Conservation (phyloP, 306 rosid species). For the Cucurbita pepo region DNA sequence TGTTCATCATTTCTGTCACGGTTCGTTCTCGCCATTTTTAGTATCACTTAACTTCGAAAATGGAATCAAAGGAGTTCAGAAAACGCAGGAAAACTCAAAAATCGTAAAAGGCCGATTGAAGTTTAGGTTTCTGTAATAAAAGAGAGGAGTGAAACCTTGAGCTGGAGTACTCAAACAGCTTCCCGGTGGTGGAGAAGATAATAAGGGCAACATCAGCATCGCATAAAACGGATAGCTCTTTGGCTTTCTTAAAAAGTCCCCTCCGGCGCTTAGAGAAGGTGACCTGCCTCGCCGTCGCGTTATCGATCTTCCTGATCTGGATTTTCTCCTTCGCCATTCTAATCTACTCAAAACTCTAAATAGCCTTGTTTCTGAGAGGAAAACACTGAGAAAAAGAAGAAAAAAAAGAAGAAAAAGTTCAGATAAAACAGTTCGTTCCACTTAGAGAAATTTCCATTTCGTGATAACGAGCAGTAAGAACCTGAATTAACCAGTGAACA, state of each 20-base stretch:
- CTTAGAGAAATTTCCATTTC: not conserved
- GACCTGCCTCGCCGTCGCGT: conserved; percentile 85
- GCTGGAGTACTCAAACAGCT: conserved; percentile 69
- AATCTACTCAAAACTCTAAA: not conserved
- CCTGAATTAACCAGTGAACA: not conserved
- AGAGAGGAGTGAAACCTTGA: conserved; percentile 31
- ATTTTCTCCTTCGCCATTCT: conserved; percentile 85
- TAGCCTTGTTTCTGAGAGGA: not conserved
- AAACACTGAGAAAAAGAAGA: not conserved
- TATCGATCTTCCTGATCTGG: conserved; percentile 90
- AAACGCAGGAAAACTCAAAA: not conserved
- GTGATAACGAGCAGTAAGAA: not conserved
- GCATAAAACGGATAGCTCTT: conserved; percentile 87
- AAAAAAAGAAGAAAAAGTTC: not conserved
- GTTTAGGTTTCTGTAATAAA: not conserved
- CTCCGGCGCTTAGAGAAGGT: conserved; percentile 83
- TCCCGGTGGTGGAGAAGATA: conserved; percentile 70
- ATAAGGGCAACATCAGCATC: conserved; percentile 90
- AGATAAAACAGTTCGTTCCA: not conserved
- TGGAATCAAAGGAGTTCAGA: not conserved
- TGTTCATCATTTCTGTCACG: not conserved
- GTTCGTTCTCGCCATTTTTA: not conserved
- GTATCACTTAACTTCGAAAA: not conserved
- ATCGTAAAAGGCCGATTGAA: not conserved
- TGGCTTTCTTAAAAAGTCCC: conserved; percentile 80